Evolutionary conservation across 495 filamentous ascomycete genomes (phyloP).

Genomic region (Xylaria scruposa): DNA sequence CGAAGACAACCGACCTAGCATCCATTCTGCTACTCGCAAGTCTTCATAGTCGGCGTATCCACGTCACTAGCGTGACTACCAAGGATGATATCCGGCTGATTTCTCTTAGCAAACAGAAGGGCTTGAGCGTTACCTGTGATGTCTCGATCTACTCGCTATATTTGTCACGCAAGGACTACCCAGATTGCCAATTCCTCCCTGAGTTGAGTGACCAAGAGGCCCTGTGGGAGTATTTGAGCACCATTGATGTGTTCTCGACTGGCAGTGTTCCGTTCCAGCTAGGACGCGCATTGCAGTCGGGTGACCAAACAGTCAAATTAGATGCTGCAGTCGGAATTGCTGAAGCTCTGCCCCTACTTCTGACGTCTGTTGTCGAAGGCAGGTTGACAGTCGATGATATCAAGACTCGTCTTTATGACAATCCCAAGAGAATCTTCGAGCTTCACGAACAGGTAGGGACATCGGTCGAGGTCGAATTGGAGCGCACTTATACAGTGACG

Average conservation of each 20-base stretch:
- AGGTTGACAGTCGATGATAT: slow-evolving; percentile 77
- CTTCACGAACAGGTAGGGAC: slow-evolving; percentile 81
- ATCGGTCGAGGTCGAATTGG: slow-evolving; percentile 77
- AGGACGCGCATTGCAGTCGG: slow-evolving; percentile 61
- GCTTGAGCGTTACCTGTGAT: slow-evolving; percentile 84
- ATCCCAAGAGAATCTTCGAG: slow-evolving; percentile 86
- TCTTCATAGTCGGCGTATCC: slow-evolving; percentile 82
- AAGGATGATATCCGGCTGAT: slow-evolving; percentile 85
- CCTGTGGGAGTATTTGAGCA: slow-evolving; percentile 78
- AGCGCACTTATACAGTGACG: slow-evolving; percentile 67
- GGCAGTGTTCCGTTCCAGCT: slow-evolving; percentile 85
- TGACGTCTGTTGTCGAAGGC: slow-evolving; percentile 80
- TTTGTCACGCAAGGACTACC: slow-evolving; percentile 76
- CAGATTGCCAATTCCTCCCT: slow-evolving; percentile 71
- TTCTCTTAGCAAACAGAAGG: slow-evolving; percentile 81
- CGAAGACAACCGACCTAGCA: slow-evolving; percentile 81
- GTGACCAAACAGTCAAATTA: slow-evolving; percentile 25
- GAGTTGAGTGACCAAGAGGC: slow-evolving; percentile 75
- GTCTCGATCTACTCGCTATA: slow-evolving; percentile 84
- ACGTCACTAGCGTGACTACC: slow-evolving; percentile 81
- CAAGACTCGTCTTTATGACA: slow-evolving; percentile 73
- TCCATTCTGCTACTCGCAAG: slow-evolving; percentile 81
- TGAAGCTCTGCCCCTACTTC: slow-evolving; percentile 77
- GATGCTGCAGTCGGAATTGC: slow-evolving; percentile 71
- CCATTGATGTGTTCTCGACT: slow-evolving; percentile 84